Evolutionary conservation across 257 asterid species (phyloP).

Genomic region (Solanum medicagineum): DNA sequence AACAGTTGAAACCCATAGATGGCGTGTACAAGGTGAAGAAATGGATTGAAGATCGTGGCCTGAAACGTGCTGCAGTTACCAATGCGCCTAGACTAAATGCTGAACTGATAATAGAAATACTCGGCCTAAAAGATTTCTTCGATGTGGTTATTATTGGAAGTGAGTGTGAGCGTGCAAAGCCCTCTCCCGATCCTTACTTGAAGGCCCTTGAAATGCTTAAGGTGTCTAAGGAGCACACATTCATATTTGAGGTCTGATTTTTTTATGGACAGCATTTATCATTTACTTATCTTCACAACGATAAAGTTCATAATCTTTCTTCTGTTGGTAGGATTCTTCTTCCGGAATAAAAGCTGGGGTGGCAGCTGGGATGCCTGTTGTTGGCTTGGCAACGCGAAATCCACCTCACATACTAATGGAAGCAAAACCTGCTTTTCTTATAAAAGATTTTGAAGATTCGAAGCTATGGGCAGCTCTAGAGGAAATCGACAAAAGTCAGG

Average conservation of each 20-base stretch:
- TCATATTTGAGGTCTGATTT: constrained; percentile 68
- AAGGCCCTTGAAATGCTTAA: constrained; percentile 81
- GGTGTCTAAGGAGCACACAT: constrained; percentile 76
- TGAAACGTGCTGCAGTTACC: constrained; percentile 93
- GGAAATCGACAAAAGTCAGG: constrained; percentile 46
- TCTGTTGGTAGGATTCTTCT: constrained; percentile 56
- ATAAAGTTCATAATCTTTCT: neutral
- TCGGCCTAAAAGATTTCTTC: constrained; percentile 82
- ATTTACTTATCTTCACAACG: neutral
- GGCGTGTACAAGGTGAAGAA: constrained; percentile 57
- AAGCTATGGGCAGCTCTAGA: constrained; percentile 73
- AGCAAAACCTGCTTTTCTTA: constrained; percentile 81
- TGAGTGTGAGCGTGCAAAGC: constrained; percentile 80
- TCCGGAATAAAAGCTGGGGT: constrained; percentile 96
- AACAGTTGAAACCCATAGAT: constrained; percentile 50
- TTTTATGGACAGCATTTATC: neutral
- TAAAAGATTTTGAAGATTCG: constrained; percentile 74
- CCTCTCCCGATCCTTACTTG: constrained; percentile 82
- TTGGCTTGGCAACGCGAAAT: constrained; percentile 77
- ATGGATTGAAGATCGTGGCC: constrained; percentile 83
- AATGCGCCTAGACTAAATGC: constrained; percentile 88
- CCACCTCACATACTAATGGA: constrained; percentile 51
- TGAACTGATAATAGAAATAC: constrained; percentile 63
- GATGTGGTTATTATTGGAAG: constrained; percentile 60
- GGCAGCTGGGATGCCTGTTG: constrained; percentile 78